Evolutionary conservation across 306 rosid species (phyloP).

Genomic region (Hippophae rhamnoides): DNA sequence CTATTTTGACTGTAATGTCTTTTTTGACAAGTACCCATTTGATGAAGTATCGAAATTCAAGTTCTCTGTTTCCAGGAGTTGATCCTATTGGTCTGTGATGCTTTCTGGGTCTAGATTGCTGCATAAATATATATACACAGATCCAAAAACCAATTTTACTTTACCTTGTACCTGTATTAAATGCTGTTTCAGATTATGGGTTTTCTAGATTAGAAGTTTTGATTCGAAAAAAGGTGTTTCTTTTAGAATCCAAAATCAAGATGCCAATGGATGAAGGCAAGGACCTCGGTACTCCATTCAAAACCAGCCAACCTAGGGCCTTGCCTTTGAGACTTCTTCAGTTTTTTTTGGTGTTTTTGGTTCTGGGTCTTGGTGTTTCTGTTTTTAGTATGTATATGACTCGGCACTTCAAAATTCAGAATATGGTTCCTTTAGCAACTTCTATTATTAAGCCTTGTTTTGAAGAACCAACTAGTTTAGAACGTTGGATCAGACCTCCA

Average conservation of each 20-base stretch:
- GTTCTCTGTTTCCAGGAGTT: constrained; percentile 8
- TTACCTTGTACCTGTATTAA: background rate
- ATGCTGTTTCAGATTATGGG: constrained; percentile 9
- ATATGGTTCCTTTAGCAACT: constrained; percentile 31
- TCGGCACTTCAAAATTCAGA: constrained; percentile 54
- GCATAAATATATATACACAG: constrained; percentile 10
- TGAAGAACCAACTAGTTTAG: constrained; percentile 39
- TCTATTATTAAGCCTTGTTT: constrained; percentile 47
- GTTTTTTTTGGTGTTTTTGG: constrained; percentile 54
- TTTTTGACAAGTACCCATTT: constrained; percentile 9
- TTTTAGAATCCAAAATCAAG: constrained; percentile 21
- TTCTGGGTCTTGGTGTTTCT: constrained; percentile 62
- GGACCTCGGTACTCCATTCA: constrained; percentile 36
- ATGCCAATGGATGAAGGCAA: constrained; percentile 77
- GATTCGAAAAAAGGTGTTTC: constrained; percentile 2
- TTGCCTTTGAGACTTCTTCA: constrained; percentile 64
- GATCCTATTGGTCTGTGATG: constrained; percentile 25
- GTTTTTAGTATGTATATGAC: constrained; percentile 62
- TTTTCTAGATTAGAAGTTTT: constrained; percentile 17
- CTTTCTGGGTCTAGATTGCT: constrained; percentile 18
- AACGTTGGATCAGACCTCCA: constrained; percentile 65
- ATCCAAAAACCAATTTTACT: constrained; percentile 11
- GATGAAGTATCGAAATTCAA: constrained; percentile 11
- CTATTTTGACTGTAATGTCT: background rate
- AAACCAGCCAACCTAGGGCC: constrained; percentile 46